phyloP scores from a whole-genome alignment of 1,284 basidiomycete species.

The Microbotryum scabiosae region DNA sequence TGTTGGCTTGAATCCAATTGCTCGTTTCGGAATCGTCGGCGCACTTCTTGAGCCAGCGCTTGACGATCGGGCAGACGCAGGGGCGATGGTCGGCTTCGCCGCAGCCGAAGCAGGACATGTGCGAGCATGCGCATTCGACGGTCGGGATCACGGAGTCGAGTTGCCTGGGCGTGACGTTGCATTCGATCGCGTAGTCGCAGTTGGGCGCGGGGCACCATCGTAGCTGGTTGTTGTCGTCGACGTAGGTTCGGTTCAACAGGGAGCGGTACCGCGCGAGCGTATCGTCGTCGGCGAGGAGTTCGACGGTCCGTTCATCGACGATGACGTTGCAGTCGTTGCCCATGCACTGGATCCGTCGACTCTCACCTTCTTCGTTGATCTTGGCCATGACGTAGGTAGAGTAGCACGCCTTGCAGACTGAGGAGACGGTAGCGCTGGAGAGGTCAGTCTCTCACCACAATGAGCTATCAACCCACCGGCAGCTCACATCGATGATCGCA shows the following conservation, averaged over 20 bases:
- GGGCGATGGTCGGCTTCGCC: constrained; percentile 79
- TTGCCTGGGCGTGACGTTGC: constrained; percentile 52
- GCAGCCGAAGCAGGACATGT: constrained; percentile 88
- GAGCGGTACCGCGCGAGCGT: constrained; percentile 56
- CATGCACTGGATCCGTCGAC: constrained; percentile 79
- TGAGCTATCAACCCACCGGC: background rate
- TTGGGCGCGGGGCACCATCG: constrained; percentile 78
- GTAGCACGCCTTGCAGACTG: constrained; percentile 77
- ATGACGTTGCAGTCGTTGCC: constrained; percentile 74
- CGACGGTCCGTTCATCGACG: constrained; percentile 49
- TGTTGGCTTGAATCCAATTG: constrained; percentile 99
- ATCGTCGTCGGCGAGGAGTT: constrained; percentile 42
- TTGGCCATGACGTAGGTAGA: constrained; percentile 72
- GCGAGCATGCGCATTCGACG: constrained; percentile 64
- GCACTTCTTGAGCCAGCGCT: constrained; percentile 95
- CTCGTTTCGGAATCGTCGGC: constrained; percentile 95
- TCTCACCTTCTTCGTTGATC: constrained; percentile 82
- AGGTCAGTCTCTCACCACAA: background rate
- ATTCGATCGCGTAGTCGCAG: constrained; percentile 72
- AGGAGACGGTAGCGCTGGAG: background rate
- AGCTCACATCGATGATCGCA: constrained; percentile 60
- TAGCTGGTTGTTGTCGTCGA: constrained; percentile 70
- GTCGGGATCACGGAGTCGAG: constrained; percentile 77
- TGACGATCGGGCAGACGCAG: constrained; percentile 77
- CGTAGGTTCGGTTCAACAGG: constrained; percentile 81